Base-by-base conservation (phyloP, 2,329 filamentous ascomycete species). In the Gaeumannomyces sp. region DNA sequence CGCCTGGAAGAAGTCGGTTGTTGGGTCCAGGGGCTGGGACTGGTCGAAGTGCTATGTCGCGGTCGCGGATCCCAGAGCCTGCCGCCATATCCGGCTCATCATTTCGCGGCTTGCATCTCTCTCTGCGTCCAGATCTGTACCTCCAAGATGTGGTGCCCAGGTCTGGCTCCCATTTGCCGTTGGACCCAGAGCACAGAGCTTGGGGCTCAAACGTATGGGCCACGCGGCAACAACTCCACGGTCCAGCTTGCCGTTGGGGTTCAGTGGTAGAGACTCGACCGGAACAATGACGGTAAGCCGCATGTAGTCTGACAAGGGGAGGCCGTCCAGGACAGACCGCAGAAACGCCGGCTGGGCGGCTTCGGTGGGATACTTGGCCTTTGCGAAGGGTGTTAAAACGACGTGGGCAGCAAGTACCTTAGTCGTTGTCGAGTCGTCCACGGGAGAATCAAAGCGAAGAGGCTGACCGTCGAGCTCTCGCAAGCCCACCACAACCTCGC, bases 271-370 rank as follows among this genome's bases (percentile, higher is more conserved):
- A 14, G 5, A 31, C n/a, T 33, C 14, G 50, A 63, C 19, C 3
- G 29, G 27, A 11, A 63, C 3, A 1, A 38, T 45, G 29, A 29
- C 61, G 29, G 29, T 45, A 5, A 28, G 61, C 28, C 74, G 72
- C 2, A 84, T 70, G 67, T 83, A 61, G 14, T 59, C 64, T 19
- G 68, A 66, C 31, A 70, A 66, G 1, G 66, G 66, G 13, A 69
- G 64, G 13, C 16, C 13, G 6, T 53, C 35, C 6, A 29, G 25
- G 57, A 64, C 3, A 31, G 45, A 38, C 22, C 31, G 16, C 16
- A 31, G 14, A 1, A 60, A 4, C 14, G 16, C 28, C 13, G 27
- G 13, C 11, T 60, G 7, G 19, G 50, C 33, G n/a, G 19, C n/a
- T 28, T 27, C 57, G 8, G n/a, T 16, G 25, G n/a, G 11, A 4